A percentile compares a stretch with the other conserved stretches of the same genome.
phyloP scores from a whole-genome alignment of 768 basidiomycete species.

The Suillus tomentosus region DNA sequence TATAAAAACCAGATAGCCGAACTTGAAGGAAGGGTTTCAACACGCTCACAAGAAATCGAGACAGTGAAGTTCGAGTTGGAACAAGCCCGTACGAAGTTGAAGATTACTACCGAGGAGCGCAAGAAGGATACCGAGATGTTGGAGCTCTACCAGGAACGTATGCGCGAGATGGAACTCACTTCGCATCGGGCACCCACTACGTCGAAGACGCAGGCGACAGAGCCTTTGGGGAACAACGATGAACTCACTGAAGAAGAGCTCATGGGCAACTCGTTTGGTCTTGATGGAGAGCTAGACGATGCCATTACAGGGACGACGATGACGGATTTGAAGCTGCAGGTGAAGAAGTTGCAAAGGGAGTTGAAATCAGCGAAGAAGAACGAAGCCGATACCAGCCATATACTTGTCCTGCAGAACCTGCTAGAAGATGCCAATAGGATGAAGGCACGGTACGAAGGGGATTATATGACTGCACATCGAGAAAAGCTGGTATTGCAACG shows the following conservation, averaged over 20 bases:
- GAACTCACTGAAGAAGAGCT: slow-evolving; percentile 50
- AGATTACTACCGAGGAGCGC: slow-evolving; percentile 68
- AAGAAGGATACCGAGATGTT: slow-evolving; percentile 81
- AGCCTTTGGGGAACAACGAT: slow-evolving; percentile 25
- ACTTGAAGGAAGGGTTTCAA: slow-evolving; percentile 70
- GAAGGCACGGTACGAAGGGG: slow-evolving; percentile 86
- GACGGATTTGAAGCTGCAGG: slow-evolving; percentile 89
- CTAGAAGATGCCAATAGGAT: slow-evolving; percentile 89
- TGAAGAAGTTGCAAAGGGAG: slow-evolving; percentile 80
- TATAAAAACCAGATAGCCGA: slow-evolving; percentile 87
- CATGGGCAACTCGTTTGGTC: slow-evolving; percentile 55
- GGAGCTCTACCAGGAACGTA: slow-evolving; percentile 87
- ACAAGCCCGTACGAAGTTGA: slow-evolving; percentile 68
- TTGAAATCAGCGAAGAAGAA: slow-evolving; percentile 73
- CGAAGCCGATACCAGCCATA: slow-evolving; percentile 71
- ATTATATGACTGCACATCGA: slow-evolving; percentile 83
- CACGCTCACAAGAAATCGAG: slow-evolving; percentile 71
- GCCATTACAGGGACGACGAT: slow-evolving; percentile 82
- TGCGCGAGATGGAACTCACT: slow-evolving; percentile 81
- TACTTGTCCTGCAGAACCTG: slow-evolving; percentile 88
- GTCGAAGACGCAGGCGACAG: slow-evolving; percentile 25
- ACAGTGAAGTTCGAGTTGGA: slow-evolving; percentile 75
- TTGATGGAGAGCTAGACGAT: slow-evolving; percentile 87
- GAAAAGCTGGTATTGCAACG: slow-evolving; percentile 79
- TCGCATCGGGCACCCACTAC: slow-evolving; percentile 50